Base-by-base conservation (phyloP, 768 basidiomycete species). In the Phylloporus sp. region DNA sequence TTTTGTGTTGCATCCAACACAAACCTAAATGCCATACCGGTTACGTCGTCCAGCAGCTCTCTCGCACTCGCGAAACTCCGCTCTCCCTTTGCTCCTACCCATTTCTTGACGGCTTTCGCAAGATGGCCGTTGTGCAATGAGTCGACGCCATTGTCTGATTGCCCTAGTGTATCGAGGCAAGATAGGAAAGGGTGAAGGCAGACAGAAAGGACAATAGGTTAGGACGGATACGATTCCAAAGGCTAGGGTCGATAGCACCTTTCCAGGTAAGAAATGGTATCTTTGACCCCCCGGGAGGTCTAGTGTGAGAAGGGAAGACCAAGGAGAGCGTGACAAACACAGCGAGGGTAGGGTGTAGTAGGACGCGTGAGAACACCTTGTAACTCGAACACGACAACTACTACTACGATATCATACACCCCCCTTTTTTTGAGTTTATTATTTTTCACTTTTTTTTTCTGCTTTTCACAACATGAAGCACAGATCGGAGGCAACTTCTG, bases 91-190 rank as follows among this genome's bases (percentile, higher is more conserved):
- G 27, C 18, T 13, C 66, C 45, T 9, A 70, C 59, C 2, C 73
- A 66, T 1, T 23, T 53, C n/a, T 65, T 65, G 47, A 81, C 68
- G 0, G 66, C 64, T 58, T 85, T 85, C 22, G 77, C 70, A 24
- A 88, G 74, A 24, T 78, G 72, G 5, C 84, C 82, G 59, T 90
- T 88, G 65, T 88, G 80, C 6, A 89, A 68, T 0, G 82, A 81
- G 51, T 83, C 74, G 0, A 63, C 51, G 15, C 86, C 78, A 55
- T 80, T 63, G 64, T 86, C 84, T 0, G 75, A 71, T 23, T 57
- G 45, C 0, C 76, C 82, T 0, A 82, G 74, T 0, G 58, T 45
- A 10, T 73, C 55, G 50, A 88, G 72, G 54, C 73, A 76, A 2
- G 67, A 59, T 0, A 69, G 64, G 20, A 61, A 40, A 2, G 81